Conservation (phyloP, 441 rosid genomes). For the Gossypium laxum region DNA sequence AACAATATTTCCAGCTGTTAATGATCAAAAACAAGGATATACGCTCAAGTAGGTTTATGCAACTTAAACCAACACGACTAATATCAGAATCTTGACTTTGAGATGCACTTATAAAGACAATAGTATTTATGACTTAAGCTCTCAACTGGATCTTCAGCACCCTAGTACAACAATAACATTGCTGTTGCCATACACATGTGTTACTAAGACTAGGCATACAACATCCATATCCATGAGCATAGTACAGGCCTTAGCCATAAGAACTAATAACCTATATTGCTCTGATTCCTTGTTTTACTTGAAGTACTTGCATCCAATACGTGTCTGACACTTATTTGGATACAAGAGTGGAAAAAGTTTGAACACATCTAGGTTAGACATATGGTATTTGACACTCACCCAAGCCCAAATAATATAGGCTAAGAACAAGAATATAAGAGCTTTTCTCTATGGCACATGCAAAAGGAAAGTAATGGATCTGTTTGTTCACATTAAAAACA, state of each 20-base stretch:
- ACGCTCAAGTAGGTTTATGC: background rate
- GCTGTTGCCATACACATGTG: background rate
- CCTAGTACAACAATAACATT: background rate
- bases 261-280: background rate
- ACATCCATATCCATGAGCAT: background rate
- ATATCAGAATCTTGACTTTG: background rate
- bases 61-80: background rate
- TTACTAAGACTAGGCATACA: background rate
- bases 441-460: background rate
- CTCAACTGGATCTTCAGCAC: background rate
- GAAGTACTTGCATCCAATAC: background rate
- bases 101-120: background rate
- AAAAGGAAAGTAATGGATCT: background rate
- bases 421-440: background rate
- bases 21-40: background rate
- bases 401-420: background rate
- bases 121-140: background rate
- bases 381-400: background rate
- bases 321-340: background rate
- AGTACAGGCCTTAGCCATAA: background rate
- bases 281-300: background rate
- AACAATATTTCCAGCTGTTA: conserved; percentile 74
- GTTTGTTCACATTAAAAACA: background rate
- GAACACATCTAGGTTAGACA: background rate
- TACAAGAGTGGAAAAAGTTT: background rate